Evolutionary conservation across 768 basidiomycete species (phyloP), one percentile per base, ranked within the genome.

Genomic region (Scleroderma bovista): DNA sequence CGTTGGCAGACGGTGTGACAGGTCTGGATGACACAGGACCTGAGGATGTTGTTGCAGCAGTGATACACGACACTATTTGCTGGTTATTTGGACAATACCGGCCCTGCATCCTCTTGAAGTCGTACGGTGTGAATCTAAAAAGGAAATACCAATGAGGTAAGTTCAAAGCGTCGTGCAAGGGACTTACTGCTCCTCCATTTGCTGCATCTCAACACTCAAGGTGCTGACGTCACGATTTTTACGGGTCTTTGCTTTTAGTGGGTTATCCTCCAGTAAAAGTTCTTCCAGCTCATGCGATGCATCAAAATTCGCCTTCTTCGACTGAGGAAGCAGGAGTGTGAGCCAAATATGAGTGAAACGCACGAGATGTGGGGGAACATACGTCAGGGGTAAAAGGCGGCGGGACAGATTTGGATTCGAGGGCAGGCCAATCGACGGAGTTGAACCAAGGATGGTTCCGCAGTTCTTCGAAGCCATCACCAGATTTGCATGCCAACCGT

Each of bases 251-350:
- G 95, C 94, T 65, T 97, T 97, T 48, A 99, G 75, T 38, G 95
- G 95, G 59, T 98, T 97, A 63, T 97, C 94, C 68, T 99, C 95
- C 16, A 99, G 71, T 11, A 99, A 69, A 19, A 99, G 75, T 69
- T 99, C 95, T 63, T 99, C 95, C 32, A 99, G 72, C 68, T 99
- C 95, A 62, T 98, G 94, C 12, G 95, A 97, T 23, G 95, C 94
- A 64, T 99, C 95, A 63, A 99, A 99, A 68, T 99, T 97, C 26
- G 95, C 93, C 69, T 96, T 96, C 73, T 97, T 98, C n/a, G 86
- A 84, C 94, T 98, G 6, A 1, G 8, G 15, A 15, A 41, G n/a
- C n/a, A n/a, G 38, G 51, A 40, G 48, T 48, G 31, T 52, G n/a
- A 53, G 51, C 51, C 46, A 47, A 19, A 42, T 23, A 5, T 44